Evolutionary conservation across 345 rosid genomes (phyloP).

Genomic region (Raphanus sativus): DNA sequence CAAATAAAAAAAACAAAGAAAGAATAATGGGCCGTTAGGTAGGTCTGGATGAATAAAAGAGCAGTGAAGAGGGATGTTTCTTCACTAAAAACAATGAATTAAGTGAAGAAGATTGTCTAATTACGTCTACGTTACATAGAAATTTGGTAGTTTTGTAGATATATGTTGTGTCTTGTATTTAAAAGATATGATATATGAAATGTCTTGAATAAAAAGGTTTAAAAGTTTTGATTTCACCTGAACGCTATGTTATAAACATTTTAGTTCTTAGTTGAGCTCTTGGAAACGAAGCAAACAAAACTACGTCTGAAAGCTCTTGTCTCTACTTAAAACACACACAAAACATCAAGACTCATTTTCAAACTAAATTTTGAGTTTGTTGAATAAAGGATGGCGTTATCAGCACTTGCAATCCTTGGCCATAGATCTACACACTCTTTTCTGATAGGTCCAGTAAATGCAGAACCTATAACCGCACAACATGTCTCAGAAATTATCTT

Average conservation of each 20-base stretch:
- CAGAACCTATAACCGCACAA: constrained; percentile 56
- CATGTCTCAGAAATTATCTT: not conserved
- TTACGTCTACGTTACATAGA: not conserved
- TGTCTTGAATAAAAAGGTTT: constrained; percentile 5
- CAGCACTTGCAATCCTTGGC: constrained; percentile 98
- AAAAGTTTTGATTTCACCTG: not conserved
- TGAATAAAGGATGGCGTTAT: constrained; percentile 43
- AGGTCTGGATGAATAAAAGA: constrained; percentile 25
- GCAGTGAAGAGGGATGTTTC: not conserved
- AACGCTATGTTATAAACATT: not conserved
- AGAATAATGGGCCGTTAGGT: constrained; percentile 18
- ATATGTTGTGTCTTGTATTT: not conserved
- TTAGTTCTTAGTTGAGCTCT: not conserved
- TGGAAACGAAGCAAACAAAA: too few species aligned
- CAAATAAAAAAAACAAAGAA: not conserved
- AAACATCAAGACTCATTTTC: too few species aligned
- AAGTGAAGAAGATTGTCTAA: not conserved
- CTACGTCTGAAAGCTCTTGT: too few species aligned
- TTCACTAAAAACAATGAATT: not conserved
- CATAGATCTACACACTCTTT: constrained; percentile 95
- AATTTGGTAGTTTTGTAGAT: constrained; percentile 21
- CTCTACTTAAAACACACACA: too few species aligned
- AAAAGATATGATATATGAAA: not conserved
- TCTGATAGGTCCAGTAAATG: constrained; percentile 88
- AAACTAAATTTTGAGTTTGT: too few species aligned